Conservation (phyloP, 106 monocot species). For the Agapanthus africanus region DNA sequence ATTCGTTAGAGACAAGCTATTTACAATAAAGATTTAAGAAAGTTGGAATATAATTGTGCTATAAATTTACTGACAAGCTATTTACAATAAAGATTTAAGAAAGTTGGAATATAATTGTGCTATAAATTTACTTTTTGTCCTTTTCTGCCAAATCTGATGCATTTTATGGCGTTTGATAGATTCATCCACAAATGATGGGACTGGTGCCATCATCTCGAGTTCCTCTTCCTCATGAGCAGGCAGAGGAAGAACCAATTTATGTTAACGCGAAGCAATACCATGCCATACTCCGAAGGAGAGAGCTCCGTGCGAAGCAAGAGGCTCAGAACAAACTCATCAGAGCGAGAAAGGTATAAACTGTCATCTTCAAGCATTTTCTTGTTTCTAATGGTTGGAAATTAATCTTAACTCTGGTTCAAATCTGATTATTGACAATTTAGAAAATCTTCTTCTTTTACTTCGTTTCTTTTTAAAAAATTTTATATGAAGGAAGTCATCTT, state of each 20-base stretch:
- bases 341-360: slow-evolving; percentile 46
- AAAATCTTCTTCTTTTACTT: too few relatives aligned
- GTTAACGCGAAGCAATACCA: slow-evolving; percentile 77
- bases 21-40: not conserved
- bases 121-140: not conserved
- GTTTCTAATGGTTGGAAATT: not conserved
- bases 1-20: not conserved
- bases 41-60: not conserved
- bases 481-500: too few relatives aligned
- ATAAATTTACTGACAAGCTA: not conserved
- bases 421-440: too few relatives aligned
- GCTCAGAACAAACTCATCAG: slow-evolving; percentile 59
- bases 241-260: slow-evolving; percentile 60
- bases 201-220: slow-evolving; percentile 29
- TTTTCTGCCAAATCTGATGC: not conserved
- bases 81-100: not conserved
- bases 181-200: slow-evolving; percentile 42
- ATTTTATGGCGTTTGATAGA: slow-evolving; percentile 18
- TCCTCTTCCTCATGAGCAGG: slow-evolving; percentile 38
- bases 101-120: not conserved
- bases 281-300: slow-evolving; percentile 64
- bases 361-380: not conserved
- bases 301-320: slow-evolving; percentile 66
- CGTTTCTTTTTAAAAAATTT: too few relatives aligned
- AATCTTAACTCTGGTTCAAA: too few relatives aligned